Percentiles rank a stretch among this genome's conserved stretches.
phyloP scores from a whole-genome alignment of 192 early-diverging fungal species.

The Coemansia sp. region DNA sequence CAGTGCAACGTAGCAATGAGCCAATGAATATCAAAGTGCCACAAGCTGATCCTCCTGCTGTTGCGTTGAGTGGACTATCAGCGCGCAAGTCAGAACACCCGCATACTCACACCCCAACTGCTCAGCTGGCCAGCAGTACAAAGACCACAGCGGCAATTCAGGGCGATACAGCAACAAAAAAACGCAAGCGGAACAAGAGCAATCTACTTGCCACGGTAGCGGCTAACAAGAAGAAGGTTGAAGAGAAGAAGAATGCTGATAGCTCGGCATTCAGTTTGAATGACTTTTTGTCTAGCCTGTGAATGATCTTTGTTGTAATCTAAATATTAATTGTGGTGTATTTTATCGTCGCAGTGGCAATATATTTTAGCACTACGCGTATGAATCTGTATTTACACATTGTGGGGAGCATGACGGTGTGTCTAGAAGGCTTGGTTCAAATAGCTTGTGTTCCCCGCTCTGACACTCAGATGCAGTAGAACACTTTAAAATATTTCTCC shows the following conservation, averaged over 20 bases:
- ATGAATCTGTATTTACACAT: neutral
- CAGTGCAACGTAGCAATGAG: slow-evolving; percentile 6
- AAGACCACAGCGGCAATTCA: neutral
- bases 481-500: neutral
- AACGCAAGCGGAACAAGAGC: slow-evolving; percentile 50
- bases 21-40: slow-evolving; percentile 27
- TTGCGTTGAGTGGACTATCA: neutral
- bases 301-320: neutral
- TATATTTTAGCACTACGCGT: neutral
- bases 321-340: neutral
- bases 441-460: neutral
- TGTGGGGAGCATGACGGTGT: neutral
- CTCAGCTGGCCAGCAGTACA: neutral
- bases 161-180: slow-evolving; percentile 19
- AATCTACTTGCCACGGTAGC: slow-evolving; percentile 43
- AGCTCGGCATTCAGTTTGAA: slow-evolving; percentile 24
- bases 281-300: slow-evolving; percentile 39
- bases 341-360: neutral
- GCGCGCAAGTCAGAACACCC: neutral
- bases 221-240: slow-evolving; percentile 44
- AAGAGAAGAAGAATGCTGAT: slow-evolving; percentile 22
- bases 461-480: neutral
- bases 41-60: neutral
- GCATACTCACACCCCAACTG: neutral
- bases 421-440: neutral